These are phyloP conservation scores for Tolypocladium inflatum DNA, from an alignment of 2,329 filamentous ascomycete genomes.

Conservation along the genomic window DNA sequence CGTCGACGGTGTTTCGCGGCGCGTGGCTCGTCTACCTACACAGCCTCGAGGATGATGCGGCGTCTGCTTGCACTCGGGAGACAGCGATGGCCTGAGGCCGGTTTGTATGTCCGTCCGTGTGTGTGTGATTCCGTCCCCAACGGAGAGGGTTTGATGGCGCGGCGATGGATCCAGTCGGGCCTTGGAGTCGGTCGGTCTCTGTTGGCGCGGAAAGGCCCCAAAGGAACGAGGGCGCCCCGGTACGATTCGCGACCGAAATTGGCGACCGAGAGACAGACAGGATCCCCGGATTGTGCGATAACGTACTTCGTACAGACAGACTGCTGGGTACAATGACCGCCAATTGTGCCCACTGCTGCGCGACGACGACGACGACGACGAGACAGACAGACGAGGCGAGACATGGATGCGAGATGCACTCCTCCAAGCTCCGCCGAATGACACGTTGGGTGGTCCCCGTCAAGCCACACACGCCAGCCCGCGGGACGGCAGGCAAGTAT, in stretches of 20 bases:
- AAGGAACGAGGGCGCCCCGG: too few relatives aligned
- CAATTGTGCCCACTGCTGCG: neutral
- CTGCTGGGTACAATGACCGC: neutral
- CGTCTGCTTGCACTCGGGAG: neutral
- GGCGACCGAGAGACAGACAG: neutral
- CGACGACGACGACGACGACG: neutral
- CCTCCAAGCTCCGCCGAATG: neutral
- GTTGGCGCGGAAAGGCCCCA: neutral
- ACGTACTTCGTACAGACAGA: too few relatives aligned
- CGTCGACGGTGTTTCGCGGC: neutral
- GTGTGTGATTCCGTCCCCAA: neutral
- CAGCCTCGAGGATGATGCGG: neutral
- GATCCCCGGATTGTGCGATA: neutral
- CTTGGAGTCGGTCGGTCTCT: neutral
- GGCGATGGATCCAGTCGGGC: neutral
- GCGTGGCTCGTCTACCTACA: neutral
- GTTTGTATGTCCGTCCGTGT: neutral
- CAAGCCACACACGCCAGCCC: neutral
- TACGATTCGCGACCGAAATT: too few relatives aligned
- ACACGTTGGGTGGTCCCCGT: neutral
- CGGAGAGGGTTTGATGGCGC: neutral
- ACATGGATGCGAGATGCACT: neutral
- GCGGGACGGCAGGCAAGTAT: neutral
- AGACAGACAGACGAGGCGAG: neutral
- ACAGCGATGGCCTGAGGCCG: neutral